A percentile compares a stretch with the other conserved stretches of the same genome.
Conservation (phyloP, 257 asterid genomes). For the Lavandula angustifolia region DNA sequence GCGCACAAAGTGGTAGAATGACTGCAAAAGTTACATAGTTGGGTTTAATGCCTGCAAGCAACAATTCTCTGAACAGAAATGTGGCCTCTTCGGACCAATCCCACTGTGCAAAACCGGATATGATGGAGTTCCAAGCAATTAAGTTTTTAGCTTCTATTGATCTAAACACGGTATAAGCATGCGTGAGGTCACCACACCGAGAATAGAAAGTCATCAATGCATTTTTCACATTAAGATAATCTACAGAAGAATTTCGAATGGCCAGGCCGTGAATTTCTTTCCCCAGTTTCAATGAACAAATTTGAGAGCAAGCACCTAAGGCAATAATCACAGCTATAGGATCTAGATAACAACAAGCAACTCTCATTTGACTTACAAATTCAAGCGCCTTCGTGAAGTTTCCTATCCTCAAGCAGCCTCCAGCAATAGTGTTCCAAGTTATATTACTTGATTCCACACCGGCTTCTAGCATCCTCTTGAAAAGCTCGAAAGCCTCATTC, state of each 20-base stretch:
- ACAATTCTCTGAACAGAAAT: slow-evolving; percentile 62
- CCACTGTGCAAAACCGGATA: slow-evolving; percentile 67
- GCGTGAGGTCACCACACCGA: slow-evolving; percentile 65
- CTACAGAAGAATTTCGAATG: slow-evolving; percentile 49
- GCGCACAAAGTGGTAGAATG: slow-evolving; percentile 82
- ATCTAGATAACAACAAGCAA: slow-evolving; percentile 48
- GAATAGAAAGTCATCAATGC: slow-evolving; percentile 75
- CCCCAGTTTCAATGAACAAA: slow-evolving; percentile 53
- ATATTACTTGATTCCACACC: slow-evolving; percentile 44
- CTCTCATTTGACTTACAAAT: slow-evolving; percentile 60
- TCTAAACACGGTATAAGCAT: slow-evolving; percentile 57
- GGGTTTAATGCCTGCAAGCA: slow-evolving; percentile 55
- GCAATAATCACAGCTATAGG: slow-evolving; percentile 71
- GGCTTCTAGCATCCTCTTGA: slow-evolving; percentile 59
- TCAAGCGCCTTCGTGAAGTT: slow-evolving; percentile 59
- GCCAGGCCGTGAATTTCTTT: slow-evolving; percentile 79
- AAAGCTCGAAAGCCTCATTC: slow-evolving; percentile 68
- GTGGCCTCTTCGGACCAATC: slow-evolving; percentile 65
- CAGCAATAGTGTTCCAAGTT: slow-evolving; percentile 79
- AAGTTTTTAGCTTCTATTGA: slow-evolving; percentile 46
- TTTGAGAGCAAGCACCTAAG: slow-evolving; percentile 76
- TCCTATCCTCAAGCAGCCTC: slow-evolving; percentile 64
- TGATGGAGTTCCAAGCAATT: slow-evolving; percentile 81
- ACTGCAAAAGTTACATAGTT: slow-evolving; percentile 76
- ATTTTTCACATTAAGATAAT: slow-evolving; percentile 55